Evolutionary conservation across 208 protist species (phyloP).

Genomic region (Phytomonas sp.): DNA sequence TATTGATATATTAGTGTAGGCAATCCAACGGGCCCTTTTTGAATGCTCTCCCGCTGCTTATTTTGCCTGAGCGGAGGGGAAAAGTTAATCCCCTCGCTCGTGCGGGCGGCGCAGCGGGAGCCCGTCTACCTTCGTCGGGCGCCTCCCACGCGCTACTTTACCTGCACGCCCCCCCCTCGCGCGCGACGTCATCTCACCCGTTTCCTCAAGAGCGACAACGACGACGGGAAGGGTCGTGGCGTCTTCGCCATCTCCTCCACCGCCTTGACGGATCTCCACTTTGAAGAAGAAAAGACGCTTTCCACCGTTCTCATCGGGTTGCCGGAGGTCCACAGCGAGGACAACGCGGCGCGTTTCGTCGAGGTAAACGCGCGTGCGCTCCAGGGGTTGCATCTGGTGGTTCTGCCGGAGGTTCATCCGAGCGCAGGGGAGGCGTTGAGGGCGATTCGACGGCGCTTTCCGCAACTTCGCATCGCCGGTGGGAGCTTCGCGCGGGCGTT

Average conservation of each 20-base stretch:
- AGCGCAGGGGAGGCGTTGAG: constrained; percentile 23
- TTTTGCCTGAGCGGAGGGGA: not conserved
- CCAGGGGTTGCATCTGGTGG: constrained; percentile 31
- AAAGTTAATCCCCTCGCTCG: constrained; percentile 1
- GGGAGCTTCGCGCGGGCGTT: constrained; percentile 41
- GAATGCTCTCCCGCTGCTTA: not conserved
- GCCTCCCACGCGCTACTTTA: constrained; percentile 62
- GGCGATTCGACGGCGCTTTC: constrained; percentile 25
- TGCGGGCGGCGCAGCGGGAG: constrained; percentile 15
- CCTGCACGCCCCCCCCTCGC: constrained; percentile 23
- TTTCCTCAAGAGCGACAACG: constrained; percentile 37
- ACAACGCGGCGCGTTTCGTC: constrained; percentile 35
- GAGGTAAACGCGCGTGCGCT: constrained; percentile 26
- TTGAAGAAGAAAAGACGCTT: constrained; percentile 19
- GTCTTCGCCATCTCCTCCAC: constrained; percentile 57
- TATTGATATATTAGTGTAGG: not conserved
- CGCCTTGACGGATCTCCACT: constrained; percentile 29
- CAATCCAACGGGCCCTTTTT: not conserved
- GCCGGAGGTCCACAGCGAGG: constrained; percentile 23
- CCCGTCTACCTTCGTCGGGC: constrained; percentile 53
- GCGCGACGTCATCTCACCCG: constrained; percentile 45
- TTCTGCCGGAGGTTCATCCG: constrained; percentile 42
- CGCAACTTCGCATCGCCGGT: constrained; percentile 37
- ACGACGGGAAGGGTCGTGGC: constrained; percentile 3
- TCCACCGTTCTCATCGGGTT: constrained; percentile 51